Conservation (phyloP, 1,284 basidiomycete species). For the Neolentinus lepideus region DNA sequence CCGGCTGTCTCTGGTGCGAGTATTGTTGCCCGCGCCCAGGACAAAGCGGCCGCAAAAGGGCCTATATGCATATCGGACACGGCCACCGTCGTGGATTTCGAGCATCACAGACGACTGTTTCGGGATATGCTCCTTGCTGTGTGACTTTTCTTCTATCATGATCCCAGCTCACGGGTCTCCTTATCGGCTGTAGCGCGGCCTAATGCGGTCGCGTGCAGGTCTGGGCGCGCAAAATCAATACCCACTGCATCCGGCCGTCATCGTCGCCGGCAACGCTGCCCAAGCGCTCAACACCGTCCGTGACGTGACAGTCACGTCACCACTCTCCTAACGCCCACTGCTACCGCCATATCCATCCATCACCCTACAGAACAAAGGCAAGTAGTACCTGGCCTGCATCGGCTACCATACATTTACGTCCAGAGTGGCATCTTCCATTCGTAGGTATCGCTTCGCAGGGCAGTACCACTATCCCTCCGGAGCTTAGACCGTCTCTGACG, state of each 20-base stretch:
- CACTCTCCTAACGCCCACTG: too few species aligned
- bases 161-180: background rate
- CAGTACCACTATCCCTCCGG: too few species aligned
- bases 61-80: background rate
- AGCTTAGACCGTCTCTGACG: background rate
- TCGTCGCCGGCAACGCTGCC: conserved; percentile 3
- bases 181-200: background rate
- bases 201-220: background rate
- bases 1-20: background rate
- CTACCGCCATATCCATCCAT: too few species aligned
- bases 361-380: too few species aligned
- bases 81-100: conserved; percentile 1
- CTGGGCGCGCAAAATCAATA: background rate
- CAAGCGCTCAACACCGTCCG: background rate
- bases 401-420: too few species aligned
- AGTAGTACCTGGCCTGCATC: too few species aligned
- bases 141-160: background rate
- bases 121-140: background rate
- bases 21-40: background rate
- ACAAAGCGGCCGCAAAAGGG: background rate
- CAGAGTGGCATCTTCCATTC: too few species aligned
- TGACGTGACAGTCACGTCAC: background rate
- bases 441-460: too few species aligned
- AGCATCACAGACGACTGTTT: background rate
- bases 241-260: background rate